Evolutionary conservation across 2,329 filamentous ascomycete genomes (phyloP).

Genomic region (Boeremia exigua): DNA sequence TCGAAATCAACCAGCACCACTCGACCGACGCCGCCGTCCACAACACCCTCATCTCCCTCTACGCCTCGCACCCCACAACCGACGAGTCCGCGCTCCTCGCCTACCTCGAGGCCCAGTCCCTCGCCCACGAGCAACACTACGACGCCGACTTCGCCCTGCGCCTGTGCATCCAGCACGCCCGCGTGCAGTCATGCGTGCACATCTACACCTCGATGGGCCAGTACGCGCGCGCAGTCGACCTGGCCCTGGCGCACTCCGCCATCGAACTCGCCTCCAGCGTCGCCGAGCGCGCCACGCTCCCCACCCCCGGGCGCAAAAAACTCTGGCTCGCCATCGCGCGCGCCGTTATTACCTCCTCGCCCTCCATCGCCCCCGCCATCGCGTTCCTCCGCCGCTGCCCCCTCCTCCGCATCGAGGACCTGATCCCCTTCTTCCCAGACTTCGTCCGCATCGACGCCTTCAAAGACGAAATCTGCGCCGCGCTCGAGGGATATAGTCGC

Average conservation of each 20-base stretch:
- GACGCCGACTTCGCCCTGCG: slow-evolving; percentile 96
- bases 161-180: slow-evolving; percentile 91
- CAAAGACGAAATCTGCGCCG: slow-evolving; percentile 95
- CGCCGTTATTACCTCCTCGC: slow-evolving; percentile 86
- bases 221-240: slow-evolving; percentile 89
- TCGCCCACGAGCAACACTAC: slow-evolving; percentile 76
- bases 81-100: slow-evolving; percentile 85
- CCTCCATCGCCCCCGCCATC: slow-evolving; percentile 85
- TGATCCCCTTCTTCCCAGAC: slow-evolving; percentile 98
- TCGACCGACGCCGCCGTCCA: slow-evolving; percentile 86
- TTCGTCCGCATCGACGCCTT: slow-evolving; percentile 99
- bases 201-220: slow-evolving; percentile 98
- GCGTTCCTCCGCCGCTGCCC: slow-evolving; percentile 93
- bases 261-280: slow-evolving; percentile 89
- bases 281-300: slow-evolving; percentile 79
- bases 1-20: slow-evolving; percentile 85
- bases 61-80: slow-evolving; percentile 81
- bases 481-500: slow-evolving; percentile 89
- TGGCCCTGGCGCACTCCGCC: slow-evolving; percentile 87
- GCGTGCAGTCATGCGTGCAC: slow-evolving; percentile 92
- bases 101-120: slow-evolving; percentile 87
- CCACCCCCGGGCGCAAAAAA: slow-evolving; percentile 81
- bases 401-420: slow-evolving; percentile 89
- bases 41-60: slow-evolving; percentile 95
- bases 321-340: slow-evolving; percentile 95